These are phyloP conservation scores for Rickenella mellea DNA, from an alignment of 768 basidiomycete genomes.

Conservation along the genomic window DNA sequence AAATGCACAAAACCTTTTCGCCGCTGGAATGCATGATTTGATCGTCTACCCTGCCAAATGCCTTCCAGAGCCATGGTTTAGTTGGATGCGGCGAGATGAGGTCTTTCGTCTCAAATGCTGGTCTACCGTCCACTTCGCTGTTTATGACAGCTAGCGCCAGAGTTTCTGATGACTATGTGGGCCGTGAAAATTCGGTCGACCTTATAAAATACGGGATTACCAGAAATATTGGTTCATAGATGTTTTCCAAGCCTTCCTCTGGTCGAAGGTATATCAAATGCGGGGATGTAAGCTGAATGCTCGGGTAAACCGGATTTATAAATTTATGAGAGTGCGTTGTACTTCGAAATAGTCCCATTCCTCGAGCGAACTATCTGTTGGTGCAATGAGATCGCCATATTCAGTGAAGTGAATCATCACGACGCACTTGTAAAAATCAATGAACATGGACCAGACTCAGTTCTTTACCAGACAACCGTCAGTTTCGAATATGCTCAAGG, in stretches of 20 bases:
- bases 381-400: not conserved
- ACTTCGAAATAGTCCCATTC: slow-evolving; percentile 29
- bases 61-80: slow-evolving; percentile 23
- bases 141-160: slow-evolving; percentile 21
- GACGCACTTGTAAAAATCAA: not conserved
- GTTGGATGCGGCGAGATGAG: slow-evolving; percentile 31
- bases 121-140: slow-evolving; percentile 18
- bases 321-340: too few species aligned
- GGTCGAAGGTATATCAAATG: too few species aligned
- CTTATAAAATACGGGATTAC: too few species aligned
- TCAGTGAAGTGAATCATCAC: too few species aligned
- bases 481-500: not conserved
- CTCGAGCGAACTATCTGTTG: not conserved
- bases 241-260: too few species aligned
- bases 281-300: too few species aligned
- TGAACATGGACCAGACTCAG: not conserved
- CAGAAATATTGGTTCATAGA: too few species aligned
- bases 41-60: slow-evolving; percentile 26
- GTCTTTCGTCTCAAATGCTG: slow-evolving; percentile 30
- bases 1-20: slow-evolving; percentile 15
- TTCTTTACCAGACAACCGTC: not conserved
- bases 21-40: slow-evolving; percentile 22
- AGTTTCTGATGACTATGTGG: too few species aligned
- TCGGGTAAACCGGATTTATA: too few species aligned
- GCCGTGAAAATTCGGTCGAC: too few species aligned